Evolutionary conservation across 495 filamentous ascomycete species (phyloP).

Genomic region (Haplographium delicatum): DNA sequence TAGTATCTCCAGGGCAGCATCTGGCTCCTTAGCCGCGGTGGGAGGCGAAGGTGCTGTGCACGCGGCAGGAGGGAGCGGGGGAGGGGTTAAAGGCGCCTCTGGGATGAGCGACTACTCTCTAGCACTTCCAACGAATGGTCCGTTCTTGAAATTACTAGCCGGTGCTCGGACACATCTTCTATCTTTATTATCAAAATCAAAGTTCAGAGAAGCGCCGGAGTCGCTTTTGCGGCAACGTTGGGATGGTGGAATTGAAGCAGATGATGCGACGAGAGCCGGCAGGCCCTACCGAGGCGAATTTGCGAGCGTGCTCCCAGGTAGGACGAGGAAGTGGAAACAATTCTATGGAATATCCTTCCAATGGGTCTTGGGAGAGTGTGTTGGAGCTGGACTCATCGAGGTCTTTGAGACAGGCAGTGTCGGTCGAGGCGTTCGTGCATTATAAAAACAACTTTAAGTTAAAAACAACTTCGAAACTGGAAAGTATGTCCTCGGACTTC

Average conservation of each 20-base stretch:
- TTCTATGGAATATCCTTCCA: conserved; percentile 72
- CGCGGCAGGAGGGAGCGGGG: conserved; percentile 44
- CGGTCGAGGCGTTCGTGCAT: conserved; percentile 60
- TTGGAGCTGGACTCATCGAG: conserved; percentile 75
- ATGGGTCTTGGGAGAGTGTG: conserved; percentile 72
- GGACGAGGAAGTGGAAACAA: conserved; percentile 78
- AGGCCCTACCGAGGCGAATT: conserved; percentile 66
- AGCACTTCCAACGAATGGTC: conserved; percentile 68
- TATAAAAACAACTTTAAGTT: too few species aligned
- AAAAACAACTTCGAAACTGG: too few species aligned
- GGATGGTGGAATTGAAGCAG: conserved; percentile 66
- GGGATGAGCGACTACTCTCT: conserved; percentile 47
- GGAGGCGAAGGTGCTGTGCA: conserved; percentile 54
- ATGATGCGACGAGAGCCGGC: conserved; percentile 49
- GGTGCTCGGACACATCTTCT: conserved; percentile 62
- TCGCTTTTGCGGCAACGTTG: conserved; percentile 67
- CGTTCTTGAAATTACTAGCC: conserved; percentile 66
- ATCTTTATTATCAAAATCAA: conserved; percentile 57
- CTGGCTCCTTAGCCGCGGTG: conserved; percentile 58
- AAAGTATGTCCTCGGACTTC: too few species aligned
- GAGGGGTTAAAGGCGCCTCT: conserved; percentile 13
- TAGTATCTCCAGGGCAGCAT: conserved; percentile 48
- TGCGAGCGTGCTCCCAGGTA: conserved; percentile 62
- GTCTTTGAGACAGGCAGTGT: conserved; percentile 82
- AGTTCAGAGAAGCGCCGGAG: conserved; percentile 60